Conservation (phyloP, 768 basidiomycete genomes). For the Amanita subjunquillea region DNA sequence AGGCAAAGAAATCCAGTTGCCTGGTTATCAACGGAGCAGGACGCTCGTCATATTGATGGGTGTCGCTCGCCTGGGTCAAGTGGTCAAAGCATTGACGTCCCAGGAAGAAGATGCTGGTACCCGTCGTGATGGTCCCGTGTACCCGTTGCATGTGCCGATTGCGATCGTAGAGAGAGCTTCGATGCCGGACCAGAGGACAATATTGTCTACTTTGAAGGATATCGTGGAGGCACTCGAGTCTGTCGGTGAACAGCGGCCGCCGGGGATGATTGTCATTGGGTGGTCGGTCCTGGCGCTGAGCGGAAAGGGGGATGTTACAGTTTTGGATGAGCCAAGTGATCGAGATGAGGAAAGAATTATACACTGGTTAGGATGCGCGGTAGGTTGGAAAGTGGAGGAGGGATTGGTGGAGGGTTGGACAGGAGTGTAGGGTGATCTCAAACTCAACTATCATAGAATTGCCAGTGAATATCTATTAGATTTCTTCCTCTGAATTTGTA, state of each 20-base stretch:
- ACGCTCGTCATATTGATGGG: slow-evolving; percentile 92
- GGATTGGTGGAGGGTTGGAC: slow-evolving; percentile 42
- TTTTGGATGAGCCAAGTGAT: slow-evolving; percentile 43
- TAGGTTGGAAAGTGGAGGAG: slow-evolving; percentile 51
- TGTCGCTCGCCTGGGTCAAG: slow-evolving; percentile 70
- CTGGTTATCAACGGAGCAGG: slow-evolving; percentile 73
- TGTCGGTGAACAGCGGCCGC: slow-evolving; percentile 80
- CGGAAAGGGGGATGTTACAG: slow-evolving; percentile 55
- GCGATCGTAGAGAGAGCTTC: slow-evolving; percentile 94
- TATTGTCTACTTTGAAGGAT: slow-evolving; percentile 66
- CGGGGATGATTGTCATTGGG: slow-evolving; percentile 93
- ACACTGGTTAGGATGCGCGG: slow-evolving; percentile 49
- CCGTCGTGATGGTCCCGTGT: slow-evolving; percentile 35
- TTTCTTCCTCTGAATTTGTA: too few species aligned
- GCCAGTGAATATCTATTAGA: too few species aligned
- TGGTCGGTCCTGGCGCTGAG: slow-evolving; percentile 82
- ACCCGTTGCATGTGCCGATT: slow-evolving; percentile 73
- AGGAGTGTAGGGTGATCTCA: slow-evolving; percentile 4
- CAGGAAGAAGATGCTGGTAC: slow-evolving; percentile 8
- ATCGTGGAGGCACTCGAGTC: slow-evolving; percentile 64
- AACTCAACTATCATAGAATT: too few species aligned
- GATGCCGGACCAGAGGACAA: slow-evolving; percentile 83
- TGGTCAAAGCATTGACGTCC: slow-evolving; percentile 50
- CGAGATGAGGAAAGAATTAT: slow-evolving; percentile 37
- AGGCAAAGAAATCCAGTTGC: slow-evolving; percentile 76